These are phyloP conservation scores for Plasmodium sp. DNA, from an alignment of 169 alveolate species.

Conservation along the genomic window DNA sequence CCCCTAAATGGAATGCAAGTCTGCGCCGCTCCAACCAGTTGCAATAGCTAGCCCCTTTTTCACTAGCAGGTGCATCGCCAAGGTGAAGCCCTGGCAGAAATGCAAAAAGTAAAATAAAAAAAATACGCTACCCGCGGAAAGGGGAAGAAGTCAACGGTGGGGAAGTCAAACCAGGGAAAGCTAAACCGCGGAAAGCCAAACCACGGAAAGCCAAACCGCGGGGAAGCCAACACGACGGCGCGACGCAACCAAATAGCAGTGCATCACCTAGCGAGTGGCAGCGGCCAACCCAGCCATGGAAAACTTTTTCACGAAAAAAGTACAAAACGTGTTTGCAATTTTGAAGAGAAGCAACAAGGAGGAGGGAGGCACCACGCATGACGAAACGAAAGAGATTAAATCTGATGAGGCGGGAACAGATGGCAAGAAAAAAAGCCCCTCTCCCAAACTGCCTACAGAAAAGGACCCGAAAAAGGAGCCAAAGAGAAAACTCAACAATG, in stretches of 20 bases:
- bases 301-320: slow-evolving; percentile 61
- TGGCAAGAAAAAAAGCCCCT: background rate
- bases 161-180: background rate
- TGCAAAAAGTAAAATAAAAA: background rate
- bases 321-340: slow-evolving; percentile 48
- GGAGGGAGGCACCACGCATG: background rate
- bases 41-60: background rate
- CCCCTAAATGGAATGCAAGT: background rate
- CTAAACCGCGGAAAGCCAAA: background rate
- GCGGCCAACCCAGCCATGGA: slow-evolving; percentile 12
- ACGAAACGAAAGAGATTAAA: background rate
- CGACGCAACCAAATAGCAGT: background rate
- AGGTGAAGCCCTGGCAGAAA: background rate
- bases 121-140: background rate
- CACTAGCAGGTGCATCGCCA: background rate
- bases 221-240: background rate
- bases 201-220: too few species aligned
- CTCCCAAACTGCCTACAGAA: background rate
- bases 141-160: too few species aligned
- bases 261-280: background rate
- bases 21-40: background rate
- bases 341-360: slow-evolving; percentile 22
- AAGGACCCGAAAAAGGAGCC: background rate
- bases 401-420: background rate
- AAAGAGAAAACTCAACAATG: background rate